Evolutionary conservation across 495 filamentous ascomycete species (phyloP).

Genomic region (Podospora sp.): DNA sequence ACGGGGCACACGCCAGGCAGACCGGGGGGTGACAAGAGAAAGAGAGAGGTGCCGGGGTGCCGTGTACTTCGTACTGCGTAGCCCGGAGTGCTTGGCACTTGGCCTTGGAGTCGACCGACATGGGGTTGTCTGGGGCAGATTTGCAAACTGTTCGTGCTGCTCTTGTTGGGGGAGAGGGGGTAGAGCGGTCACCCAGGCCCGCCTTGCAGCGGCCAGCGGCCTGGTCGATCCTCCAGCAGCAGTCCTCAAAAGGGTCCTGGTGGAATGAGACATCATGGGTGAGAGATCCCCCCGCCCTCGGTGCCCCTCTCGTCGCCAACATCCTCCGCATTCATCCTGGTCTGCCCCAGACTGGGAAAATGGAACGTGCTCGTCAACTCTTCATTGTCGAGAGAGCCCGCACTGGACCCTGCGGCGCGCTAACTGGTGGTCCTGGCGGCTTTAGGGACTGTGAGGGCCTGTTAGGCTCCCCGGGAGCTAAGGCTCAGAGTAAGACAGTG

Average conservation of each 20-base stretch:
- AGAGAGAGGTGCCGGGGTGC: constrained; percentile 14
- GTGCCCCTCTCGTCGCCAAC: not conserved
- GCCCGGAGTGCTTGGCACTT: not conserved
- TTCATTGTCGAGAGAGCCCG: not conserved
- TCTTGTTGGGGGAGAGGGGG: too few species aligned
- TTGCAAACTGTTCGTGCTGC: not conserved
- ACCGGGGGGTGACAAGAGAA: not conserved
- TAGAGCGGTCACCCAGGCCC: not conserved
- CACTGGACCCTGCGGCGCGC: not conserved
- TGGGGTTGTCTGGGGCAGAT: constrained; percentile 9
- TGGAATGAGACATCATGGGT: not conserved
- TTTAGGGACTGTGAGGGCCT: not conserved
- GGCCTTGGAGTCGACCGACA: constrained; percentile 12
- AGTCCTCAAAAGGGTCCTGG: not conserved
- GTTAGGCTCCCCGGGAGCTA: not conserved
- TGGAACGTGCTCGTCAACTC: not conserved
- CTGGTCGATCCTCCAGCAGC: not conserved
- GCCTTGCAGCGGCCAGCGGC: not conserved
- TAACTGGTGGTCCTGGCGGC: not conserved
- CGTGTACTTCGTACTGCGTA: too few species aligned
- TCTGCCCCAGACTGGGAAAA: not conserved
- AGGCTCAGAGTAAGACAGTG: not conserved
- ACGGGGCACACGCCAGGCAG: not conserved
- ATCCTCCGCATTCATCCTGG: not conserved
- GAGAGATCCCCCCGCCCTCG: not conserved